Percentiles rank a stretch among this genome's conserved stretches.
These are phyloP conservation scores for Cyberlindnera subsufficiens DNA, from an alignment of 805 yeast species.

Conservation along the genomic window DNA sequence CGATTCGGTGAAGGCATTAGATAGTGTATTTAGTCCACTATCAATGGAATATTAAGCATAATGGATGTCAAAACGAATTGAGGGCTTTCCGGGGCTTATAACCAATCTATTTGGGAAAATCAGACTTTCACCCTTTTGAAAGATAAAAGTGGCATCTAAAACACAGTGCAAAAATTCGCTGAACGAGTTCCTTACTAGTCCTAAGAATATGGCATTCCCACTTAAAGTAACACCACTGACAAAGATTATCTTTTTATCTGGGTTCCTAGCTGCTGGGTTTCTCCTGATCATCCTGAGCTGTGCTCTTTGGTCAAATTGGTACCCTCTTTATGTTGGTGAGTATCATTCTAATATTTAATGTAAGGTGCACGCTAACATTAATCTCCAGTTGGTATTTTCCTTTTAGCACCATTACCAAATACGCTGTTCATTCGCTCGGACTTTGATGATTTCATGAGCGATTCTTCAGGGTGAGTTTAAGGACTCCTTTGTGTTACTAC, in stretches of 20 bases:
- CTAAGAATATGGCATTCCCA: neutral
- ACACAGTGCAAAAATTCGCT: no score
- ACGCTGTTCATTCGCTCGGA: slow-evolving; percentile 45
- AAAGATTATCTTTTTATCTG: slow-evolving; percentile 68
- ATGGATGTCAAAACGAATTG: no score
- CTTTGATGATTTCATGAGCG: slow-evolving; percentile 56
- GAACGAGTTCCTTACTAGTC: neutral
- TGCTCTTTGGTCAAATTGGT: slow-evolving; percentile 85
- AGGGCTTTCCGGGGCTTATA: no score
- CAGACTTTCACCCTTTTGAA: no score
- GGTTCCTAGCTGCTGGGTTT: slow-evolving; percentile 84
- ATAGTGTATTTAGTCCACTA: no score
- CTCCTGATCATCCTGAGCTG: slow-evolving; percentile 83
- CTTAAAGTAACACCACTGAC: slow-evolving; percentile 53
- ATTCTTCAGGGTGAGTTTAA: slow-evolving; percentile 33
- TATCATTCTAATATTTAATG: slow-evolving; percentile 5
- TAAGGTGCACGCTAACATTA: neutral
- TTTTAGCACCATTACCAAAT: slow-evolving; percentile 69
- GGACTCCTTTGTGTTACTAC: neutral
- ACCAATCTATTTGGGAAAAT: no score
- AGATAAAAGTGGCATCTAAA: no score
- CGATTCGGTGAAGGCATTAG: no score
- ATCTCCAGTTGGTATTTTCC: slow-evolving; percentile 45
- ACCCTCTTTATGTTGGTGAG: slow-evolving; percentile 70
- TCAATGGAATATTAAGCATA: no score